Evolutionary conservation across 129 eudicot species (phyloP).

Genomic region (Flaveria robusta): DNA sequence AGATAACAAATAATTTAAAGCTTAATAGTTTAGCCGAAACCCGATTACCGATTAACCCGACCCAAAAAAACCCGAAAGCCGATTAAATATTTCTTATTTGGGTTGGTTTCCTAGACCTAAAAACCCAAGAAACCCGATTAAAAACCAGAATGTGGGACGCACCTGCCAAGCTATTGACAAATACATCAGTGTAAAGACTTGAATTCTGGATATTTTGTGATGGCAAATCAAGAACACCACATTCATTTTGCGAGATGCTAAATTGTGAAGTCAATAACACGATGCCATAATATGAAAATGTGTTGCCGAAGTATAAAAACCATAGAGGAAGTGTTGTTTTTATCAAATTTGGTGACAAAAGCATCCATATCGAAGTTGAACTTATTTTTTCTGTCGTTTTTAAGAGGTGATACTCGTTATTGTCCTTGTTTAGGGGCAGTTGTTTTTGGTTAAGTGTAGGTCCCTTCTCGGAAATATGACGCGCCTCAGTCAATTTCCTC

Average conservation of each 20-base stretch:
- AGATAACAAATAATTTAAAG: no score
- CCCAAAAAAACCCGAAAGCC: no score
- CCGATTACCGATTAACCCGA: no score
- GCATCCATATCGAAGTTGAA: conserved; percentile 25
- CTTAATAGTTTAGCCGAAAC: no score
- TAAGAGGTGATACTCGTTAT: no score
- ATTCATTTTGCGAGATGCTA: conserved; percentile 47
- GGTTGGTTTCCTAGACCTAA: no score
- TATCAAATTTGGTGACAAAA: conserved; percentile 49
- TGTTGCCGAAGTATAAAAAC: conserved; percentile 57
- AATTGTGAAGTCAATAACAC: conserved; percentile 63
- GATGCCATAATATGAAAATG: conserved; percentile 69
- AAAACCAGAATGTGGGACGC: background rate
- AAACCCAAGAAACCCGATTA: no score
- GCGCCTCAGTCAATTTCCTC: conserved; percentile 50
- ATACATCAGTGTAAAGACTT: conserved; percentile 63
- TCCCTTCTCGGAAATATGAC: conserved; percentile 43
- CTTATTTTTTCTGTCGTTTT: conserved; percentile 19
- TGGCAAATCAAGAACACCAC: conserved; percentile 30
- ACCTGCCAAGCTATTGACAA: conserved; percentile 76
- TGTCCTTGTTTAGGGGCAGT: conserved; percentile 41
- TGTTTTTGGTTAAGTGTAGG: conserved; percentile 44
- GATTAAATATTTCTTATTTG: no score
- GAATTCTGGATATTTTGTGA: conserved; percentile 28
- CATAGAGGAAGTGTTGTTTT: conserved; percentile 55